A percentile compares a stretch with the other conserved stretches of the same genome.
These are phyloP conservation scores for Zasmidium angulare DNA, from an alignment of 2,329 filamentous ascomycete genomes.

Conservation along the genomic window DNA sequence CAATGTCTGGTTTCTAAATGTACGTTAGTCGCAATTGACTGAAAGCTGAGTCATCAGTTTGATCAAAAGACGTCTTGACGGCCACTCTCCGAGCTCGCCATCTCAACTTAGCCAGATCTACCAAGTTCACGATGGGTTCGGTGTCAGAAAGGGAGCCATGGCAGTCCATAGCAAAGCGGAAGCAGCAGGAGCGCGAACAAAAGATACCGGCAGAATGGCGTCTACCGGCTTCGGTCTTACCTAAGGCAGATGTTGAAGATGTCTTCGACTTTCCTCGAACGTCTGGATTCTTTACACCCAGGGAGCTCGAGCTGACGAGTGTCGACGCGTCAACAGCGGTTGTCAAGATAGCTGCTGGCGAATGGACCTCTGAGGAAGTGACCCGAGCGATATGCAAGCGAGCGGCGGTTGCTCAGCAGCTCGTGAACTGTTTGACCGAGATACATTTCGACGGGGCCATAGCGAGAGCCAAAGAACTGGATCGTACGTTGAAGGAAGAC, in stretches of 20 bases:
- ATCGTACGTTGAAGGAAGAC: constrained; percentile 51
- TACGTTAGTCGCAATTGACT: neutral
- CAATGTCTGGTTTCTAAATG: no score
- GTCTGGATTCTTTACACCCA: constrained; percentile 11
- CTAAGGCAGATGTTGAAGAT: constrained; percentile 47
- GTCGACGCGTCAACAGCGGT: constrained; percentile 35
- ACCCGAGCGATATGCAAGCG: constrained; percentile 43
- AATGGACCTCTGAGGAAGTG: constrained; percentile 13
- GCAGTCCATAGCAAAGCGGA: constrained; percentile 42
- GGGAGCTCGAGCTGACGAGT: constrained; percentile 58
- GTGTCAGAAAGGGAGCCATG: constrained; percentile 29
- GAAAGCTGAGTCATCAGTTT: neutral
- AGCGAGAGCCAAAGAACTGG: constrained; percentile 48
- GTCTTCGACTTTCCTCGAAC: constrained; percentile 21
- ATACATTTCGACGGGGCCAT: constrained; percentile 57
- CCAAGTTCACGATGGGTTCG: neutral
- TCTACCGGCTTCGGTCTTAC: constrained; percentile 42
- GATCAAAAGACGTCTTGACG: no score
- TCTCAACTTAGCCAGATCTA: neutral
- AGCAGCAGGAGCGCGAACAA: constrained; percentile 41
- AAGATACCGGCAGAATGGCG: constrained; percentile 47
- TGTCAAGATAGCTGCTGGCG: constrained; percentile 10
- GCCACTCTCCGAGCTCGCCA: no score
- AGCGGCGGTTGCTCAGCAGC: constrained; percentile 35
- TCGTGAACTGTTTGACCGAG: constrained; percentile 41